Evolutionary conservation across 805 yeast genomes (phyloP), one percentile per base, ranked within the genome.

Genomic region (Candida coleopterorum): DNA sequence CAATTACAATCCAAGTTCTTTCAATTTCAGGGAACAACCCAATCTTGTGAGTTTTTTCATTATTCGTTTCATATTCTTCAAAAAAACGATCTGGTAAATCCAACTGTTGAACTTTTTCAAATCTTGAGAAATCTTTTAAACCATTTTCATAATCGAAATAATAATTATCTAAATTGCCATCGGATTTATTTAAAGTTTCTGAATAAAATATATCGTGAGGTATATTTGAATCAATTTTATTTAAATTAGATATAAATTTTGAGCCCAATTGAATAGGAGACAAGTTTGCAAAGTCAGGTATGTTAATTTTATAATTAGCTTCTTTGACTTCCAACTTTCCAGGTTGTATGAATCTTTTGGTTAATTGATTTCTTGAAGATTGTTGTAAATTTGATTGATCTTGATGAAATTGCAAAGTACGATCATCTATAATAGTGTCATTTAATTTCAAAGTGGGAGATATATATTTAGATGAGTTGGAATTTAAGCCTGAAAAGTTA

Each of bases 1-100:
- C 97, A 22, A 81, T 76, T 3, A 83, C 77, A 22, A 90, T 72
- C 96, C 97, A 93, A 10, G 89, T 78, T 41, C 95, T 76, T 43
- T 77, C 75, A 21, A 93, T 72, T 40, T 83, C 88, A 0, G 89
- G 76, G 46, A 93, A 79, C 18, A 88, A 62, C 10, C 98, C 98
- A 78, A 85, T 80, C 41, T 80, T 78, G 25, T 88, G 77, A 32
- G 71, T 71, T 36, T 78, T 72, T 49, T 83, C 80, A 5, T 85
- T 72, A 17, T 4, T 14, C 33, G 74, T 71, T 45, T 78, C 79
- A 53, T 81, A 76, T 47, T 84, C 87, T 37, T 80, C 81, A 46
- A 84, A 75, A 43, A 87, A 77, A 43, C 74, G 77, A 53, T 88
- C 95, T 1, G 97, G 97, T 34, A 89, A 75, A 49, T 75, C 77